phyloP scores from a whole-genome alignment of 495 filamentous ascomycete species.

The Penicillium arizonense region DNA sequence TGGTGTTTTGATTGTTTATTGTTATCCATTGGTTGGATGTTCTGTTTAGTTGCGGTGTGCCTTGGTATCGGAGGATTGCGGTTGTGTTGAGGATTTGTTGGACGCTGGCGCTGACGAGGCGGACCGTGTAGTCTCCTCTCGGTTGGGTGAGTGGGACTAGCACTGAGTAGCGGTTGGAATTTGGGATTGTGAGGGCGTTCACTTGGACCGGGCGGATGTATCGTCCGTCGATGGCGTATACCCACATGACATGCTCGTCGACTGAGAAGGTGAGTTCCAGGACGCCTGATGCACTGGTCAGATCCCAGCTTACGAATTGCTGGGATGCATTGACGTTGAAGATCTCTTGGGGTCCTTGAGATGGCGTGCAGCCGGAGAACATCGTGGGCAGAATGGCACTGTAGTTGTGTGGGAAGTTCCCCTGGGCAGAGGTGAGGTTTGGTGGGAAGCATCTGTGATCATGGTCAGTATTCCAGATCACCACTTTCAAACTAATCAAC shows the following conservation, averaged over 20 bases:
- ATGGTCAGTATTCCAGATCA: background rate
- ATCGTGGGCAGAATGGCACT: slow-evolving; percentile 20
- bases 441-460: slow-evolving; percentile 23
- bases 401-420: slow-evolving; percentile 21
- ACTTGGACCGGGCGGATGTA: slow-evolving; percentile 35
- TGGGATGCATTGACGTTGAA: slow-evolving; percentile 24
- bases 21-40: slow-evolving; percentile 40
- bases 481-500: background rate
- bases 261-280: slow-evolving; percentile 31
- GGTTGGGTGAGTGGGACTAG: slow-evolving; percentile 34
- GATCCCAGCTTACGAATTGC: slow-evolving; percentile 32
- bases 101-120: slow-evolving; percentile 27
- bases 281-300: slow-evolving; percentile 28
- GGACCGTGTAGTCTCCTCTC: slow-evolving; percentile 36
- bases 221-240: slow-evolving; percentile 43
- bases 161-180: slow-evolving; percentile 37
- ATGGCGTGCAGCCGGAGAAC: slow-evolving; percentile 33
- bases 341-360: slow-evolving; percentile 23
- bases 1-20: slow-evolving; percentile 32
- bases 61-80: slow-evolving; percentile 29
- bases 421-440: slow-evolving; percentile 8
- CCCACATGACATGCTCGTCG: slow-evolving; percentile 41
- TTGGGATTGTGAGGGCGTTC: slow-evolving; percentile 32
- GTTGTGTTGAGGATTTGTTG: slow-evolving; percentile 38
- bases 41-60: slow-evolving; percentile 6